Evolutionary conservation across 2,329 filamentous ascomycete species (phyloP).

Genomic region (Ophiostoma novo-ulmi): DNA sequence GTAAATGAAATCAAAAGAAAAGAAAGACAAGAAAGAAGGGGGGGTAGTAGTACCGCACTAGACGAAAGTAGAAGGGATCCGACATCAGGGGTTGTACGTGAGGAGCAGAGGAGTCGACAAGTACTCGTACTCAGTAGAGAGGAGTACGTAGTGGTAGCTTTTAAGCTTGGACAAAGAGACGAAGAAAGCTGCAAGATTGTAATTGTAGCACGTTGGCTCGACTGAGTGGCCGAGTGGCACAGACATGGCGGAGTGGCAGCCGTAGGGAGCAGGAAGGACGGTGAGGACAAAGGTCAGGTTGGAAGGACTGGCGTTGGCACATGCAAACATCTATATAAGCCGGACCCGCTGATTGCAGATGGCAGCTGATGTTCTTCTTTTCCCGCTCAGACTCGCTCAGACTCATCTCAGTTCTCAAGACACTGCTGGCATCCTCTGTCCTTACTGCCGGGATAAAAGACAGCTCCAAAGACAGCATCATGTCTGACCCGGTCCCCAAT

Average conservation of each 20-base stretch:
- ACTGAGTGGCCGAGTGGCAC: neutral
- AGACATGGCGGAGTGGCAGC: neutral
- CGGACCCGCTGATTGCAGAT: neutral
- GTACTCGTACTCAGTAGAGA: neutral
- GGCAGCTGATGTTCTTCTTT: neutral
- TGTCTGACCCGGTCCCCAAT: neutral
- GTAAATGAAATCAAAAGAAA: neutral
- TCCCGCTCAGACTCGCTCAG: neutral
- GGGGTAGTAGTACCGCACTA: neutral
- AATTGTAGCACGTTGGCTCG: neutral
- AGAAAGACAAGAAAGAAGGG: neutral
- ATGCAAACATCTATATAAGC: neutral
- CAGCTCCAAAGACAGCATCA: neutral
- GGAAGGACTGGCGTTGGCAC: neutral
- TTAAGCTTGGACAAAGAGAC: neutral
- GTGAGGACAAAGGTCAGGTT: neutral
- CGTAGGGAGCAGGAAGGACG: neutral
- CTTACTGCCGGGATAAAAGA: neutral
- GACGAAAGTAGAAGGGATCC: slow-evolving; percentile 12
- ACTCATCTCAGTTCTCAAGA: neutral
- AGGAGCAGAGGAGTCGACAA: neutral
- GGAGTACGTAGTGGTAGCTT: neutral
- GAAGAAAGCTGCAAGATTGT: neutral
- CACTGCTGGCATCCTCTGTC: neutral
- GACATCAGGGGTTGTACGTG: neutral